Evolutionary conservation across 371 early-diverging fungal species (phyloP), one percentile per base, ranked within the genome.

Genomic region (Apophysomyces variabilis): DNA sequence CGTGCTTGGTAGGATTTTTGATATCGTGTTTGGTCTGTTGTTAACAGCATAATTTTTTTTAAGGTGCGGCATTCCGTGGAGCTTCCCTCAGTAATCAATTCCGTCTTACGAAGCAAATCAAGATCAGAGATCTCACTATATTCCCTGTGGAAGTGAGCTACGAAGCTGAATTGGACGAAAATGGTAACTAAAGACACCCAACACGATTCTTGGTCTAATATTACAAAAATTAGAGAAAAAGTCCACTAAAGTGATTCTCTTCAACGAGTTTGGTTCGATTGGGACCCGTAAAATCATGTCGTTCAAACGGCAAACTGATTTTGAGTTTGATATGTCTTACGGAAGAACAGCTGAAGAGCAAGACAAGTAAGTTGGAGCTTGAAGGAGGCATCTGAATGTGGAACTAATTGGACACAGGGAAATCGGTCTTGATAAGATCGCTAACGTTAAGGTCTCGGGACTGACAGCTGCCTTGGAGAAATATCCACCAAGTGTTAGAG

Each of bases 71-170:
- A 8, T 94, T 95, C 84, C 90, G 89, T 64, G 95, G 92, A 32
- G 99, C 99, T 7, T 80, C 87, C 21, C 77, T 94, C 44, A 93
- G 93, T 73, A 87, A 90, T 63, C 93, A 91, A 69, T 97, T 97
- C 83, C 87, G 89, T 72, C 91, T 96, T 44, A 84, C 77, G 16
- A 87, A 90, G 68, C 92, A 94, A 65, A 92, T 97, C 63, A 83
- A 82, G 58, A 84, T 99, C 64, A 93, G 92, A 77, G 98, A 97
- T 68, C 72, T 93, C 18, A 88, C 88, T 35, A 66, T 83, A 8
- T 87, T 82, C 66, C 92, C 95, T n/a, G 85, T 96, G 50, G 89
- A 93, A 64, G 88, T 93, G 13, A 74, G 77, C 6, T 92, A 94
- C 62, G 72, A 80, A 4, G 75, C 87, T 37, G 94, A 95, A 66